These are phyloP conservation scores for Platanthera zijinensis DNA, from an alignment of 106 monocot genomes.

Conservation along the genomic window DNA sequence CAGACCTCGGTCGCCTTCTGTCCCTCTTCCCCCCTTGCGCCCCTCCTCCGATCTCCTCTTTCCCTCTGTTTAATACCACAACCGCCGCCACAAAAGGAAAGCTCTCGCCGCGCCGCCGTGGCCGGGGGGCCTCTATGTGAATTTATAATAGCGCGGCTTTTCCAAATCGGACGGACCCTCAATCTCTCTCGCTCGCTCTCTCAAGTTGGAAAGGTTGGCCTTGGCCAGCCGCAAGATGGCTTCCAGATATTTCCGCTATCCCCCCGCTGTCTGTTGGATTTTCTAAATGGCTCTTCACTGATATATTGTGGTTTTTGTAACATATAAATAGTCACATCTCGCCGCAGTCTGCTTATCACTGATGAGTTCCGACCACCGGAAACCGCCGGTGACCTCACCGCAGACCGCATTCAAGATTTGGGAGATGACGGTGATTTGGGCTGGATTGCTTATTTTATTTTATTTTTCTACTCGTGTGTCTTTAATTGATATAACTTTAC, in stretches of 20 bases:
- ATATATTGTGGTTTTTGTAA: not conserved
- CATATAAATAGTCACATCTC: not conserved
- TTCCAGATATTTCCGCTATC: not conserved
- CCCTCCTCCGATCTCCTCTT: not conserved
- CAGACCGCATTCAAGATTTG: not conserved
- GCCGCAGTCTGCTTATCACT: not conserved
- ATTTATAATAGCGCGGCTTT: not conserved
- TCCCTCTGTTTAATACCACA: not conserved
- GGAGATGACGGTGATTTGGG: no score
- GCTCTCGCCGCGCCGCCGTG: not conserved
- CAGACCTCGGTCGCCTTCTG: slow-evolving; percentile 18
- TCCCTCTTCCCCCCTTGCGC: slow-evolving; percentile 6
- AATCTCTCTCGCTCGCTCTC: not conserved
- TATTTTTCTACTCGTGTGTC: no score
- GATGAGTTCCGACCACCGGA: not conserved
- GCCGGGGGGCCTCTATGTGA: not conserved
- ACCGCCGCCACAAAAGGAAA: slow-evolving; percentile 6
- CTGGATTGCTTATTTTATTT: no score
- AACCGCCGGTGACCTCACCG: not conserved
- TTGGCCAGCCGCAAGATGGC: not conserved
- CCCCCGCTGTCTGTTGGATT: not conserved
- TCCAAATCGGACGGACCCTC: not conserved
- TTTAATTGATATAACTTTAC: no score
- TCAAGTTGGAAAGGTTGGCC: not conserved
- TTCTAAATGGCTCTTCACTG: not conserved